Conservation (phyloP, 1,284 basidiomycete genomes). For the Nidula niveotomentosa region DNA sequence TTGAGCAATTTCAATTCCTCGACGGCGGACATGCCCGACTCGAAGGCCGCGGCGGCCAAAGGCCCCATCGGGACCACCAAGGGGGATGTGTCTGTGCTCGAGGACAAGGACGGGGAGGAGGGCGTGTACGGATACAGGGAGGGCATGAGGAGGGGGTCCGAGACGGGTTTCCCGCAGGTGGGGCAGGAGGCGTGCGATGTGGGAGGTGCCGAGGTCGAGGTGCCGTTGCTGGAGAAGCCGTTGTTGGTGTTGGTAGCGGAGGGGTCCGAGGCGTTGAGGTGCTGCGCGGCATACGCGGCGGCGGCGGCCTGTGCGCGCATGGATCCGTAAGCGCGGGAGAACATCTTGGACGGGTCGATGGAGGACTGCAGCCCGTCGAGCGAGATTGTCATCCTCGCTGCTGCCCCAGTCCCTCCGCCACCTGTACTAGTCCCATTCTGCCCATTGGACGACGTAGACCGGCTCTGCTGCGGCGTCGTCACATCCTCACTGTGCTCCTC, state of each 20-base stretch:
- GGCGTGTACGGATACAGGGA: not conserved
- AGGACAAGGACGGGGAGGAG: not conserved
- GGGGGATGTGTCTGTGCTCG: slow-evolving; percentile 28
- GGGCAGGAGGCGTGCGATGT: slow-evolving; percentile 25
- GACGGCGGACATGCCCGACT: slow-evolving; percentile 65
- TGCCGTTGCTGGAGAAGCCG: slow-evolving; percentile 11
- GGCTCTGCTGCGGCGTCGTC: not conserved
- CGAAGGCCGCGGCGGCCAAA: slow-evolving; percentile 57
- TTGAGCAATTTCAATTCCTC: slow-evolving; percentile 84
- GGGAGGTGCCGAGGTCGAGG: slow-evolving; percentile 19
- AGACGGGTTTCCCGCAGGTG: slow-evolving; percentile 27
- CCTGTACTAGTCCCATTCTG: not conserved
- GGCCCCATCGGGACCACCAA: slow-evolving; percentile 55
- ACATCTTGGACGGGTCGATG: slow-evolving; percentile 19
- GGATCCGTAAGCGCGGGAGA: slow-evolving; percentile 18
- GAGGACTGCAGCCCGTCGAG: slow-evolving; percentile 22
- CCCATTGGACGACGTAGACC: not conserved
- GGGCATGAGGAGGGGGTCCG: slow-evolving; percentile 18
- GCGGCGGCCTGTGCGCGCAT: slow-evolving; percentile 4
- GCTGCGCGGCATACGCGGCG: not conserved
- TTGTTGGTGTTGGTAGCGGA: slow-evolving; percentile 5
- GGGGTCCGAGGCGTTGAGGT: slow-evolving; percentile 7
- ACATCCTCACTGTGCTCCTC: not conserved
- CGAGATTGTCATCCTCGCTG: slow-evolving; percentile 23
- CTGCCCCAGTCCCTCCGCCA: not conserved